Conservation (phyloP, 192 early-diverging fungal genomes). For the Radiomyces spectabilis region DNA sequence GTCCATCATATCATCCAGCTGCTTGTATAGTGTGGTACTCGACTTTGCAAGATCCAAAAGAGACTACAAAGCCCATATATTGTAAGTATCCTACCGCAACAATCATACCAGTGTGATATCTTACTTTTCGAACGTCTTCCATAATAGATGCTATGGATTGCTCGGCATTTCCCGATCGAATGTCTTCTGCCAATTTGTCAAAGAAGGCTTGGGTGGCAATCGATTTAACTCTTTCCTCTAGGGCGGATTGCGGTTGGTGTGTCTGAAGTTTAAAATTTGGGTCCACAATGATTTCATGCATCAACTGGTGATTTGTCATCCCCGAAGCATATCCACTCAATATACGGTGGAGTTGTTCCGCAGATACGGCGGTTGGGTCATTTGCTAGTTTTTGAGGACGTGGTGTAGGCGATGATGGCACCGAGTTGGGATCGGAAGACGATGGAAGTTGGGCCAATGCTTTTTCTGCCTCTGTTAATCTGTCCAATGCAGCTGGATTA, state of each 20-base stretch:
- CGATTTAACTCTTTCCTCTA: conserved; percentile 50
- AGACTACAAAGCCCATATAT: too few species aligned
- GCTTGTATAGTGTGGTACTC: too few species aligned
- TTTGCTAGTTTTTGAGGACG: neutral
- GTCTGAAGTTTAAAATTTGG: conserved; percentile 59
- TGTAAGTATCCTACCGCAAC: too few species aligned
- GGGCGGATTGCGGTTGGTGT: conserved; percentile 5
- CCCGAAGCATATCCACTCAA: conserved; percentile 32
- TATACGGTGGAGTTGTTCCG: conserved; percentile 27
- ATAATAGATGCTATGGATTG: conserved; percentile 46
- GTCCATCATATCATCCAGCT: neutral
- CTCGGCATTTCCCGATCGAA: conserved; percentile 37
- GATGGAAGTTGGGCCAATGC: neutral
- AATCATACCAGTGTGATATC: too few species aligned
- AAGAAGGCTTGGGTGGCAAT: conserved; percentile 68
- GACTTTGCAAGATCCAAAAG: too few species aligned
- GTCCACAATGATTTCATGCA: conserved; percentile 73
- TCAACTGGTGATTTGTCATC: conserved; percentile 57
- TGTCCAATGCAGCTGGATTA: conserved; percentile 53
- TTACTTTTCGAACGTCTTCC: conserved; percentile 50
- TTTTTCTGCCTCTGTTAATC: conserved; percentile 1
- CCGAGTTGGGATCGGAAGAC: neutral
- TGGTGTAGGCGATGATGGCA: conserved; percentile 6
- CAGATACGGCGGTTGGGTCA: too few species aligned
- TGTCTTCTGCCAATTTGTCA: conserved; percentile 55